Base-by-base conservation (phyloP, 495 filamentous ascomycete genomes). In the Penicillium longicatenatum region DNA sequence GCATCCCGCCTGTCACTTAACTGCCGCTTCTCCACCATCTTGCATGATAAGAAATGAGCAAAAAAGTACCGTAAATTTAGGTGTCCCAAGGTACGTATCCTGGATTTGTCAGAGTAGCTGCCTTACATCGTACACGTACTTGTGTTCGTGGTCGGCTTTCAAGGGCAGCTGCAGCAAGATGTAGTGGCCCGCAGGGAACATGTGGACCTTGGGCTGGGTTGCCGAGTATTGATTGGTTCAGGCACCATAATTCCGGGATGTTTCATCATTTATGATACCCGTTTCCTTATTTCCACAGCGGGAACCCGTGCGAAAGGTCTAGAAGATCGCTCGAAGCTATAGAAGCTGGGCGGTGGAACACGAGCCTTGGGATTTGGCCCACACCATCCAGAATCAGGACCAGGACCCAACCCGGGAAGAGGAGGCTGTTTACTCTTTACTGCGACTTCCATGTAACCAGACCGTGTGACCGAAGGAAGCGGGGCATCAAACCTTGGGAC, bases 171-270 rank as follows among this genome's bases (percentile, higher is more conserved):
- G 49, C 48, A 52, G 33, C 22, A 39, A 39, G 35, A 39, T 51
- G 35, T 39, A 16, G 29, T 41, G 39, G 26, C 17, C 55, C 55
- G 55, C 53, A 51, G 52, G 50, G 47, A 57, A 57, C 46, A 46
- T 57, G 55, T 51, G 47, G 55, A 50, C 37, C 22, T 41, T 21
- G 31, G 31, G 31, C 16, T 21, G 12, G 20, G 14, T 24, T 6
- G 9, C 20, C 9, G 43, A 20, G 20, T 26, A 21, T 46, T 46
- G 20, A 22, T 46, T 46, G 20, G 53, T 30, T 49, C 30, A 48
- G 43, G 43, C 44, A 37, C 52, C 52, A 35, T 31, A n/a, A 24
- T 24, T 29, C 6, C 46, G 14, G 2, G 19, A 14, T 24, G 14
- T 46, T 46, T 24, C 12, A 16, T 8, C 19, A 10, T 16, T 4